Percentiles rank a stretch among this genome's conserved stretches.
Evolutionary conservation across 2,329 filamentous ascomycete species (phyloP).

Genomic region (Monosporascus sp.): DNA sequence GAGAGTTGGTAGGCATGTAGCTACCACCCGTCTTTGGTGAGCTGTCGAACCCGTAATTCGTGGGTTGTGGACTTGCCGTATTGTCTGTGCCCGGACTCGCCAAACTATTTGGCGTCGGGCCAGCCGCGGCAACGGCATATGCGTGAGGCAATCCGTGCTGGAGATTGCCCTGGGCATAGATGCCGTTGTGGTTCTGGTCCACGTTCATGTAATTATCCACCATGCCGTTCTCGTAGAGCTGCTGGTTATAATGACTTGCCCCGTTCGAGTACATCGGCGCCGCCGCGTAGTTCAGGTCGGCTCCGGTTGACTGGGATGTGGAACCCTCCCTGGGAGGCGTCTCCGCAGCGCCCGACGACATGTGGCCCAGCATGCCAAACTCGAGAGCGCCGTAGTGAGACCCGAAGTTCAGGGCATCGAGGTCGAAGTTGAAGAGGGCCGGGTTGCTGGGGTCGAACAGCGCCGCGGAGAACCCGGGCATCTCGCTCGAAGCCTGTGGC

Average conservation of each 20-base stretch:
- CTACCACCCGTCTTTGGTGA: slow-evolving; percentile 40
- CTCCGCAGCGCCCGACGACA: slow-evolving; percentile 86
- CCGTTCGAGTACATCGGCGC: slow-evolving; percentile 47
- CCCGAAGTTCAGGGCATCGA: slow-evolving; percentile 89
- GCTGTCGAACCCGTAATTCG: slow-evolving; percentile 47
- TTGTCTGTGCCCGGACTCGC: slow-evolving; percentile 61
- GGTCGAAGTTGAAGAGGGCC: slow-evolving; percentile 90
- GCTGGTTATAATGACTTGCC: slow-evolving; percentile 41
- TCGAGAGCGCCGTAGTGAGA: slow-evolving; percentile 95
- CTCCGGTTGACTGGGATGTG: slow-evolving; percentile 33
- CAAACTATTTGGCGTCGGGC: slow-evolving; percentile 47
- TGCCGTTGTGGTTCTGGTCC: slow-evolving; percentile 40
- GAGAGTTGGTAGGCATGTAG: slow-evolving; percentile 24
- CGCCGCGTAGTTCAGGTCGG: slow-evolving; percentile 36
- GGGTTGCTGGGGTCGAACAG: slow-evolving; percentile 91
- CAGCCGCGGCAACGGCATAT: slow-evolving; percentile 57
- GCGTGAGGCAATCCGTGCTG: slow-evolving; percentile 60
- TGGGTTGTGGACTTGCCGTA: slow-evolving; percentile 54
- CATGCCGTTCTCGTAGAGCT: slow-evolving; percentile 44
- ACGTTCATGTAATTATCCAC: slow-evolving; percentile 48
- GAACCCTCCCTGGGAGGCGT: slow-evolving; percentile 62
- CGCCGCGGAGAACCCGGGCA: slow-evolving; percentile 44
- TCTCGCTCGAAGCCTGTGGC: slow-evolving; percentile 43
- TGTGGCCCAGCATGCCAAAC: slow-evolving; percentile 93
- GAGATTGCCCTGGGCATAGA: slow-evolving; percentile 52